A percentile compares a stretch with the other conserved stretches of the same genome.
Conservation (phyloP, 2,329 filamentous ascomycete genomes). For the Dothiorella sarmentorum region DNA sequence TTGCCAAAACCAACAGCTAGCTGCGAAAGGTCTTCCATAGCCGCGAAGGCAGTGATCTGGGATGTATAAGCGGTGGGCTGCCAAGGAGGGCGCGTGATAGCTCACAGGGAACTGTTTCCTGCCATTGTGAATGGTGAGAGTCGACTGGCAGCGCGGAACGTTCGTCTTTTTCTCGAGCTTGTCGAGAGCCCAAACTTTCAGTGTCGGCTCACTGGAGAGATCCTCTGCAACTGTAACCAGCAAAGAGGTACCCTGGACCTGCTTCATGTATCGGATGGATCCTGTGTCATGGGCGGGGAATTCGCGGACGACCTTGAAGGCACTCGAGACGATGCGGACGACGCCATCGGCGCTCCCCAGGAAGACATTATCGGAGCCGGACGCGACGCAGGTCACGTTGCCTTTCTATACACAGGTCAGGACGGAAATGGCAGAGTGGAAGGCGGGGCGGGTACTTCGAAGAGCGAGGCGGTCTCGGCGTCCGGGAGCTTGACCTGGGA, state of each 20-base stretch:
- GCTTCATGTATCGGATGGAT: constrained; percentile 85
- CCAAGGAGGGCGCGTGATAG: background rate
- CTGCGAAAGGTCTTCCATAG: constrained; percentile 84
- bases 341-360: constrained; percentile 80
- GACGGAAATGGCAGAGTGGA: constrained; percentile 3
- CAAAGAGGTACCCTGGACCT: constrained; percentile 81
- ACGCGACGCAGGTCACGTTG: constrained; percentile 78
- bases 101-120: constrained; percentile 83
- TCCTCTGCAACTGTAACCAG: constrained; percentile 88
- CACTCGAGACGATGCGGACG: constrained; percentile 81
- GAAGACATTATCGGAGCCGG: constrained; percentile 86
- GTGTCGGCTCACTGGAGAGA: constrained; percentile 75
- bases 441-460: constrained; percentile 61
- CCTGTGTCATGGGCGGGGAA: constrained; percentile 83
- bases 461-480: constrained; percentile 72
- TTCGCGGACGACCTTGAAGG: constrained; percentile 80
- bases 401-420: constrained; percentile 42
- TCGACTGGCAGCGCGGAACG: constrained; percentile 81
- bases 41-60: constrained; percentile 84
- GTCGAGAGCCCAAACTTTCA: constrained; percentile 98
- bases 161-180: constrained; percentile 93
- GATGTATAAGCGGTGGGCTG: constrained; percentile 23
- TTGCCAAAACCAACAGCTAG: constrained; percentile 95
- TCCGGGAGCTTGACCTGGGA: constrained; percentile 75
- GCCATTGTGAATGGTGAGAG: constrained; percentile 80